Evolutionary conservation across 441 rosid species (phyloP).

Genomic region (Breynia disticha): DNA sequence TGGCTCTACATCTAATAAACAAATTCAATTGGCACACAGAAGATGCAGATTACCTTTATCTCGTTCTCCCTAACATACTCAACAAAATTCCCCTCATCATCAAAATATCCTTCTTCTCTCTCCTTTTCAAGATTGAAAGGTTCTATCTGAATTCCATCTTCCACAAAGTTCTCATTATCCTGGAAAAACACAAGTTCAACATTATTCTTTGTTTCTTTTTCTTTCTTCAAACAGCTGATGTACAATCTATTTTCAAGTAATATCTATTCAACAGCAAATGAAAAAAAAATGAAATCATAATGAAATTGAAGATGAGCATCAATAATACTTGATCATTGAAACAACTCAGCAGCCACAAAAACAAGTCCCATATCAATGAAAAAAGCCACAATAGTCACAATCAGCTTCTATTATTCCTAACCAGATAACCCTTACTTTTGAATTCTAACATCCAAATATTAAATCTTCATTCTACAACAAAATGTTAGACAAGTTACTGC

Average conservation of each 20-base stretch:
- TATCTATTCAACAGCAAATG: slow-evolving; percentile 8
- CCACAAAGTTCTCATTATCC: slow-evolving; percentile 62
- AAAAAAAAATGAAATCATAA: slow-evolving; percentile 8
- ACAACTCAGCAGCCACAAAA: too few species aligned
- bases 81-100: slow-evolving; percentile 77
- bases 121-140: slow-evolving; percentile 87
- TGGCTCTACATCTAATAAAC: slow-evolving; percentile 1
- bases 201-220: slow-evolving; percentile 23
- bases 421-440: too few species aligned
- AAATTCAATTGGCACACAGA: background rate
- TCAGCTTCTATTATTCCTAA: too few species aligned
- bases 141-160: slow-evolving; percentile 87
- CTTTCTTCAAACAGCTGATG: slow-evolving; percentile 5
- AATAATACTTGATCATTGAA: too few species aligned
- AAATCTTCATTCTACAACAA: too few species aligned
- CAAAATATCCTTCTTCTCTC: slow-evolving; percentile 97
- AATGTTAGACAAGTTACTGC: too few species aligned
- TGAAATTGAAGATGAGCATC: too few species aligned
- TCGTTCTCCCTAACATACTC: slow-evolving; percentile 72
- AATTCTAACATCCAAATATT: too few species aligned
- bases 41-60: slow-evolving; percentile 40
- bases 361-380: too few species aligned
- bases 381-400: too few species aligned
- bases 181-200: slow-evolving; percentile 34
- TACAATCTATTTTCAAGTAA: slow-evolving; percentile 10